Evolutionary conservation across 768 basidiomycete genomes (phyloP), one percentile per base, ranked within the genome.

Genomic region (Rhodotorula paludigena): DNA sequence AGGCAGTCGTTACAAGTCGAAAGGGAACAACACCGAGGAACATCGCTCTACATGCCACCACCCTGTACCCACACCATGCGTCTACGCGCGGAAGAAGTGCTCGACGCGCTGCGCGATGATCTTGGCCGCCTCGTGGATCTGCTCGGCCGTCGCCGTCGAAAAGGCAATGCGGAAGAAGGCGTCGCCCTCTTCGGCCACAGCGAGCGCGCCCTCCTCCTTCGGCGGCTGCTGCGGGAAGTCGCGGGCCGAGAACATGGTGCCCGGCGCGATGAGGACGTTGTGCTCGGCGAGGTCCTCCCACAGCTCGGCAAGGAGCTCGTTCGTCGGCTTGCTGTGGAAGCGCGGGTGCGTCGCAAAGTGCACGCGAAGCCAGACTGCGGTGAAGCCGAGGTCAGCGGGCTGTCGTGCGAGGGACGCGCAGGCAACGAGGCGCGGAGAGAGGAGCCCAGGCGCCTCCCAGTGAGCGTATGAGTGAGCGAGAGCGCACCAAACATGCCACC

Each of bases 401-500:
- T 14, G 35, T 23, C 12, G 23, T 18, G 4, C 14, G 35, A 44
- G 23, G 3, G 20, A 3, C 28, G 56, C 9, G 38, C 25, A 42
- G 55, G 25, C 21, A 30, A 39, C 15, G 28, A 28, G 15, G 25
- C 38, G 57, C 16, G 36, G 3, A n/a, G 23, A 16, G 4, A 30
- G n/a, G n/a, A n/a, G n/a, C n/a, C n/a, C n/a, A n/a, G n/a, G n/a
- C n/a, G n/a, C n/a, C n/a, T n/a, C n/a, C n/a, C n/a, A n/a, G n/a
- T n/a, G 52, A 49, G 0, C 21, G 3, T 9, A 4, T 1, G 58
- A 52, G 42, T 18, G 3, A 30, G 1, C 1, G 2, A 55, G 20
- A 53, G 44, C 82, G 59, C 74, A 85, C 85, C 86, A 78, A 89
- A 91, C 90, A 91, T 92, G 14, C 90, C 90, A n/a, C 87, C 82